Conservation (phyloP, 164 flowering plant species). For the Dillenia suffruticosa region DNA sequence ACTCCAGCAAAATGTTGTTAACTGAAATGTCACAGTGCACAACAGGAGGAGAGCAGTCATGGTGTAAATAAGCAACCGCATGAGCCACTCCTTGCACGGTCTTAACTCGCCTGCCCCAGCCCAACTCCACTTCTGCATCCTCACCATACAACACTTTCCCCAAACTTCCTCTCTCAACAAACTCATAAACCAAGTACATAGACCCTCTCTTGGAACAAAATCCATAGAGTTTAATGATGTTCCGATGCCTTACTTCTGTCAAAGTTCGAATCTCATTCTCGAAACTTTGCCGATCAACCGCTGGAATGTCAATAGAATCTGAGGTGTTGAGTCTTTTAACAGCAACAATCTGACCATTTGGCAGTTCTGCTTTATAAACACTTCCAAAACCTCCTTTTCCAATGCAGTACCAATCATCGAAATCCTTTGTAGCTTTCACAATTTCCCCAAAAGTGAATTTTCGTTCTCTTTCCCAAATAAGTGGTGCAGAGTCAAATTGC, state of each 20-base stretch:
- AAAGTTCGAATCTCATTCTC: constrained; percentile 30
- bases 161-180: constrained; percentile 40
- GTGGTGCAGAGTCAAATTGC: constrained; percentile 6
- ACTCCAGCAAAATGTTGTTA: constrained; percentile 24
- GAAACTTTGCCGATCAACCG: constrained; percentile 17
- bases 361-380: constrained; percentile 38
- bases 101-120: constrained; percentile 23
- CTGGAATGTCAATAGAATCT: constrained; percentile 12
- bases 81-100: constrained; percentile 29
- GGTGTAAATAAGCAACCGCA: constrained; percentile 36
- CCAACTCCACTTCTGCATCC: constrained; percentile 11
- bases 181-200: constrained; percentile 33
- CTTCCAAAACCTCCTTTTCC: constrained; percentile 42
- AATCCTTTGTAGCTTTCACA: constrained; percentile 30
- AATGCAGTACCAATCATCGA: constrained; percentile 27
- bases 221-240: constrained; percentile 37
- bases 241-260: constrained; percentile 33
- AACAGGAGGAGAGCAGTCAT: constrained; percentile 29
- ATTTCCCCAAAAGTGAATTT: constrained; percentile 26
- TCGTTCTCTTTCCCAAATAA: constrained; percentile 25
- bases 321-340: constrained; percentile 28
- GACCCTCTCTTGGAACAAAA: constrained; percentile 15
- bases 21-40: constrained; percentile 26
- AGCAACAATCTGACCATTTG: constrained; percentile 28
- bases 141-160: constrained; percentile 21